Percentiles rank a stretch among this genome's conserved stretches.
These are phyloP conservation scores for Coemansia sp. DNA, from an alignment of 192 early-diverging fungal species.

Conservation along the genomic window DNA sequence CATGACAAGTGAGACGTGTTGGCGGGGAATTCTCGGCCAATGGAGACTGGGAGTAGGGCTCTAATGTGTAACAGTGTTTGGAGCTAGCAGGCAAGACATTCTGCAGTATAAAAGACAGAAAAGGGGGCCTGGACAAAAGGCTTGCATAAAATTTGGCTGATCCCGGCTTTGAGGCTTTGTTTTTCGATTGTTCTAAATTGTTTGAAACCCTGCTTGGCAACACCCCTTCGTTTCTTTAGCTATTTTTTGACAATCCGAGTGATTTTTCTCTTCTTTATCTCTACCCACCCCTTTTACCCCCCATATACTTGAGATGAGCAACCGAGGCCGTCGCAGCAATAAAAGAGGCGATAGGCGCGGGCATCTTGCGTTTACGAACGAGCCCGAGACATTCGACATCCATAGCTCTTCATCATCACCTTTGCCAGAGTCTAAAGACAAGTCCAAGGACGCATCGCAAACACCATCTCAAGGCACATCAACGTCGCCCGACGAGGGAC, in stretches of 20 bases:
- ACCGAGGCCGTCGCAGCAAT: constrained; percentile 17
- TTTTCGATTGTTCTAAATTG: constrained; percentile 5
- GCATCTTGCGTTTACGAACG: constrained; percentile 38
- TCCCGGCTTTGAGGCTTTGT: background rate
- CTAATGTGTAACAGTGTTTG: background rate
- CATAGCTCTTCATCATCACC: constrained; percentile 29
- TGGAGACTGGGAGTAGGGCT: constrained; percentile 7
- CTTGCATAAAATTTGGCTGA: background rate
- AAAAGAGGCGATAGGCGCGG: constrained; percentile 31
- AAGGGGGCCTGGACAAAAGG: constrained; percentile 1
- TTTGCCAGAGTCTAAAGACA: constrained; percentile 3
- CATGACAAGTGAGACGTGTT: background rate
- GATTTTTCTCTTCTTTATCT: background rate
- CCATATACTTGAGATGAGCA: constrained; percentile 8
- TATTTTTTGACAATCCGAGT: background rate
- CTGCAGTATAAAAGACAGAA: constrained; percentile 3
- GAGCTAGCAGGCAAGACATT: background rate
- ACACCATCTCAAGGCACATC: constrained; percentile 9
- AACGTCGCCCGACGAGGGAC: constrained; percentile 34
- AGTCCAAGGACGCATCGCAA: background rate
- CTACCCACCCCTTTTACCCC: constrained; percentile 7
- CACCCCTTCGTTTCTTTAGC: constrained; percentile 2
- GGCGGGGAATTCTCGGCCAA: constrained; percentile 9
- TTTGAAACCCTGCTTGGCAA: background rate
- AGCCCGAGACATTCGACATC: constrained; percentile 46